These are phyloP conservation scores for Nannochloris sp. DNA, from an alignment of 139 green algal genomes.

Conservation along the genomic window DNA sequence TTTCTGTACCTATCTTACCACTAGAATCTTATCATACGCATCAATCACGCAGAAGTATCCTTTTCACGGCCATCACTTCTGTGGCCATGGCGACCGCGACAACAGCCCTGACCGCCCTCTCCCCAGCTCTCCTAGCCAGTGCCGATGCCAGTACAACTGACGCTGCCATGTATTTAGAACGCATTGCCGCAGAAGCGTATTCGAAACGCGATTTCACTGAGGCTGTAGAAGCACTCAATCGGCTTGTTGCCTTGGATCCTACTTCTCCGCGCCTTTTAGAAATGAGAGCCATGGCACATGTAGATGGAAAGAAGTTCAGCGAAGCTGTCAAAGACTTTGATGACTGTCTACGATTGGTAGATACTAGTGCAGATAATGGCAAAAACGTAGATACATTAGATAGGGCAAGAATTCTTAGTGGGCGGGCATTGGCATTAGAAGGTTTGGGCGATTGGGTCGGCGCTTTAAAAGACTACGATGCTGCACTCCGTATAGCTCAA, in stretches of 20 bases:
- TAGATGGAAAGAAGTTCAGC: conserved; percentile 74
- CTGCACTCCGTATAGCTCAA: conserved; percentile 32
- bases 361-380: neutral
- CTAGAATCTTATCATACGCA: neutral
- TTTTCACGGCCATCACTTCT: neutral
- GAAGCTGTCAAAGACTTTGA: conserved; percentile 63
- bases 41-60: neutral
- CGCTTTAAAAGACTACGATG: conserved; percentile 59
- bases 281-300: conserved; percentile 64
- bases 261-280: conserved; percentile 44
- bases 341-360: conserved; percentile 13
- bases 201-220: conserved; percentile 40
- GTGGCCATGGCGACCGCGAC: neutral
- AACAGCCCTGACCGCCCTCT: neutral
- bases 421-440: conserved; percentile 68
- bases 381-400: neutral
- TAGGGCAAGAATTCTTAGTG: conserved; percentile 48
- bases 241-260: conserved; percentile 26
- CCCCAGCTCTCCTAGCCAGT: neutral
- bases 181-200: conserved; percentile 26
- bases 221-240: conserved; percentile 30
- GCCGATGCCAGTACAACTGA: neutral
- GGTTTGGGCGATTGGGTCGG: conserved; percentile 56
- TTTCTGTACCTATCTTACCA: neutral
- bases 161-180: neutral